phyloP scores from a whole-genome alignment of 2,329 filamentous ascomycete genomes.

The Venturia effusa region DNA sequence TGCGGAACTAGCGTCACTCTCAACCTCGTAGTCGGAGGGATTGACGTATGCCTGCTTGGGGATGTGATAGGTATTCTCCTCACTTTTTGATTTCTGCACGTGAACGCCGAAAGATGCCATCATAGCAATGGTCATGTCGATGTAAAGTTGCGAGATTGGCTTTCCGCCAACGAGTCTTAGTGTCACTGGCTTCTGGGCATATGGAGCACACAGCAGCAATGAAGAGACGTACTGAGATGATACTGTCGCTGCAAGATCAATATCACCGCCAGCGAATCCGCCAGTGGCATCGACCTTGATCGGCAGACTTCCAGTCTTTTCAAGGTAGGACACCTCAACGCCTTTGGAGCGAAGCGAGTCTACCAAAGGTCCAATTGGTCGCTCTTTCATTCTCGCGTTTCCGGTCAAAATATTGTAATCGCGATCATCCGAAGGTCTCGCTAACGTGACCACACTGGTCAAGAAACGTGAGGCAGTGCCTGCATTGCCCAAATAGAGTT shows the following conservation, averaged over 20 bases:
- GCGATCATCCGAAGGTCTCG: conserved; percentile 49
- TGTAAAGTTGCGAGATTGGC: conserved; percentile 92
- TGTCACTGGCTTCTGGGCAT: conserved; percentile 88
- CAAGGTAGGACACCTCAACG: conserved; percentile 76
- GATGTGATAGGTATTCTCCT: conserved; percentile 88
- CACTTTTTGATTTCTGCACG: conserved; percentile 64
- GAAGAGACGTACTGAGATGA: conserved; percentile 99
- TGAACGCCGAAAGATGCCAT: conserved; percentile 85
- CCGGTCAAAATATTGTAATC: conserved; percentile 75
- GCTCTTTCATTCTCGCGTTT: conserved; percentile 90
- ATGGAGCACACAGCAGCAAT: conserved; percentile 91
- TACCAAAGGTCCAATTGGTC: conserved; percentile 86
- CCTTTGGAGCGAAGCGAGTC: conserved; percentile 82
- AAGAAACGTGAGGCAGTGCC: conserved; percentile 93
- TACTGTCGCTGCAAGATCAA: conserved; percentile 86
- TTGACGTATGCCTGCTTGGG: conserved; percentile 76
- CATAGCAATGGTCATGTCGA: conserved; percentile 98
- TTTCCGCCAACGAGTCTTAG: conserved; percentile 88
- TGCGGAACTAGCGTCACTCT: conserved; percentile 95
- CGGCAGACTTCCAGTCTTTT: conserved; percentile 72
- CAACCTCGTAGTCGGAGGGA: conserved; percentile 75
- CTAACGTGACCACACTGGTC: conserved; percentile 81
- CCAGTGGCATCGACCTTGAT: conserved; percentile 71
- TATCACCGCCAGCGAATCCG: conserved; percentile 75
- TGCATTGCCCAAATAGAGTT: conserved; percentile 90